Conservation (phyloP, 1,139 yeast genomes). For the Sugiyamaella paludigena region DNA sequence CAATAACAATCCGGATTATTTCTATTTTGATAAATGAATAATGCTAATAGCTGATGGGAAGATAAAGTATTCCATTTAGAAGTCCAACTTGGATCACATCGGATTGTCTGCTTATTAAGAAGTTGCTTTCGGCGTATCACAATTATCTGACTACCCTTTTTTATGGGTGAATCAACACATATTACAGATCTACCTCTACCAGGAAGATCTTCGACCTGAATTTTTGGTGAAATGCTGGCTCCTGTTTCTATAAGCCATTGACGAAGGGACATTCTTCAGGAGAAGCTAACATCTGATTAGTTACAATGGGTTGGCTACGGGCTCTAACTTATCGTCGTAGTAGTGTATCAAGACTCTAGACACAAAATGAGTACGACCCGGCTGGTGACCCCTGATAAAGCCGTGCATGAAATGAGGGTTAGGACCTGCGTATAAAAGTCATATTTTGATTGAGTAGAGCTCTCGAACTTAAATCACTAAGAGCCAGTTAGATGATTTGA, state of each 20-base stretch:
- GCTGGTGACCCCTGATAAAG: no score
- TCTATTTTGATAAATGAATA: conserved; percentile 23
- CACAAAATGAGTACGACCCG: no score
- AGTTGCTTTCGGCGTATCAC: conserved; percentile 59
- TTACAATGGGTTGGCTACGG: no score
- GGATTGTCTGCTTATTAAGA: conserved; percentile 58
- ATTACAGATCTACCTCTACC: conserved; percentile 66
- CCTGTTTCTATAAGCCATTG: conserved; percentile 26
- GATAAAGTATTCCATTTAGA: conserved; percentile 16
- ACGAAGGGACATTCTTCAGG: not conserved
- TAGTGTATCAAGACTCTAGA: no score
- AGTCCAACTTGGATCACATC: conserved; percentile 22
- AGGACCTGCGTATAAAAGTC: no score
- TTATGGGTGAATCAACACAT: conserved; percentile 39
- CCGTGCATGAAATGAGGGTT: no score
- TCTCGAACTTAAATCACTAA: no score
- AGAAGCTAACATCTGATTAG: no score
- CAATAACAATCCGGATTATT: conserved; percentile 21
- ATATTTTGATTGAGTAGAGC: no score
- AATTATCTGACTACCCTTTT: conserved; percentile 46
- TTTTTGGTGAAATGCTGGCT: conserved; percentile 28
- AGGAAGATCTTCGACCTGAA: conserved; percentile 36
- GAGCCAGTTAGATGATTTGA: no score
- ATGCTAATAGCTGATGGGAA: conserved; percentile 34
- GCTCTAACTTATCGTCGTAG: no score